Evolutionary conservation across 2,329 filamentous ascomycete species (phyloP), one percentile per base, ranked within the genome.

Genomic region (Fusarium ramigenum): DNA sequence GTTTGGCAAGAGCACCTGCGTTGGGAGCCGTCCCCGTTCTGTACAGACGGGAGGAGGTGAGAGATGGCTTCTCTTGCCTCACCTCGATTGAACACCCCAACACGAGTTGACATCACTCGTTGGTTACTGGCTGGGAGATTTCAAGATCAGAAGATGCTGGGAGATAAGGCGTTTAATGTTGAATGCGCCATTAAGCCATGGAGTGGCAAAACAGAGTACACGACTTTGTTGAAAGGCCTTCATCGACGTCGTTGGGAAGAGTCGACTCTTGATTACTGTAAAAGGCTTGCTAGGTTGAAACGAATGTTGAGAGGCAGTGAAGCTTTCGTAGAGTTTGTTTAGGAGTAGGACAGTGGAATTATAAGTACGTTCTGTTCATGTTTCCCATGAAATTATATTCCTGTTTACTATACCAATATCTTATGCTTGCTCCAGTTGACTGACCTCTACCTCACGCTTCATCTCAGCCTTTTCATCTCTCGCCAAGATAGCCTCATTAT

Each of bases 391-490:
- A 2, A 28, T 8, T 7, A 15, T 5, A 21, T 21, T 28, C 9
- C 25, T 30, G 10, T 28, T 47, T 28, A 7, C 50, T n/a, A 18
- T 3, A 28, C 9, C 6, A 7, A 28, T n/a, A 12, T 39, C 14
- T 14, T 9, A 39, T 2, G 23, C 40, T 15, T 25, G 30, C 19
- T 60, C 58, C 3, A 60, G 15, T 9, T 60, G 47, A 4, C 23
- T 60, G 0, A 60, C 49, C n/a, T 60, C 47, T 5, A 60, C 37
- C n/a, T 69, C 64, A 2, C 23, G 30, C n/a, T 69, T 69, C 14
- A 69, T 61, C 4, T 69, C 66, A 36, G 42, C 57, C 47, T 69
- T 69, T 15, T 69, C 66, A 4, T 63, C 66, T 4, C 49, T 62
- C 0, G 57, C 66, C 66, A 69, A 44, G 2, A 69, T 69, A 16